These are phyloP conservation scores for Dipteronia dyeriana DNA, from an alignment of 345 rosid species.

Conservation along the genomic window DNA sequence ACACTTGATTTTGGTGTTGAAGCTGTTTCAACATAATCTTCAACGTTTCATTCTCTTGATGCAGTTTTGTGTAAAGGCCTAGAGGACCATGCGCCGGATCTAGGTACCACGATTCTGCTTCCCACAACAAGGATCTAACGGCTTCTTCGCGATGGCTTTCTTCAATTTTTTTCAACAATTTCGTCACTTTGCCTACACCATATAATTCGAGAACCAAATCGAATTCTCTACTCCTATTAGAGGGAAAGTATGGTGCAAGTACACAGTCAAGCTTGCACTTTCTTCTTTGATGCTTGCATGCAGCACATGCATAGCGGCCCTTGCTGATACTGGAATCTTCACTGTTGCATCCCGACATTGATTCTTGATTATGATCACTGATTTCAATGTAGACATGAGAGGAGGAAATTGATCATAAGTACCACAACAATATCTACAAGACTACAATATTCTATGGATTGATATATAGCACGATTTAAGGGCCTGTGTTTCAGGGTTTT, in stretches of 20 bases:
- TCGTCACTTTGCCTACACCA: constrained; percentile 25
- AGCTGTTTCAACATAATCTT: not conserved
- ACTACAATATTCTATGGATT: not conserved
- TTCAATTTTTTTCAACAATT: not conserved
- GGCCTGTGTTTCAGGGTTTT: constrained; percentile 7
- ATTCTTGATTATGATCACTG: not conserved
- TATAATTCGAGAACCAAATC: constrained; percentile 22
- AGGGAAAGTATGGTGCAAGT: constrained; percentile 27
- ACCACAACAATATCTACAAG: not conserved
- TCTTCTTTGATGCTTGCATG: constrained; percentile 38
- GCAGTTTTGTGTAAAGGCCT: constrained; percentile 7
- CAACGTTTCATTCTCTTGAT: constrained; percentile 8
- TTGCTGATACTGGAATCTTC: not conserved
- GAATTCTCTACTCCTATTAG: constrained; percentile 7
- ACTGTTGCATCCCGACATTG: not conserved
- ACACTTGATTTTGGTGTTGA: not conserved
- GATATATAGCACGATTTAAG: not conserved
- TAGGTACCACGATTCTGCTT: constrained; percentile 28
- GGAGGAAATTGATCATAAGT: not conserved
- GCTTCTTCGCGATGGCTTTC: not conserved
- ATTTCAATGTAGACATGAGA: not conserved
- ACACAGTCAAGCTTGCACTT: constrained; percentile 28
- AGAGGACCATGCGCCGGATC: constrained; percentile 32
- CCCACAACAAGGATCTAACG: constrained; percentile 36
- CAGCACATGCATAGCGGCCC: constrained; percentile 28